A percentile compares a stretch with the other conserved stretches of the same genome.
These are phyloP conservation scores for Metarhizium sp. DNA, from an alignment of 2,329 filamentous ascomycete species.

Conservation along the genomic window DNA sequence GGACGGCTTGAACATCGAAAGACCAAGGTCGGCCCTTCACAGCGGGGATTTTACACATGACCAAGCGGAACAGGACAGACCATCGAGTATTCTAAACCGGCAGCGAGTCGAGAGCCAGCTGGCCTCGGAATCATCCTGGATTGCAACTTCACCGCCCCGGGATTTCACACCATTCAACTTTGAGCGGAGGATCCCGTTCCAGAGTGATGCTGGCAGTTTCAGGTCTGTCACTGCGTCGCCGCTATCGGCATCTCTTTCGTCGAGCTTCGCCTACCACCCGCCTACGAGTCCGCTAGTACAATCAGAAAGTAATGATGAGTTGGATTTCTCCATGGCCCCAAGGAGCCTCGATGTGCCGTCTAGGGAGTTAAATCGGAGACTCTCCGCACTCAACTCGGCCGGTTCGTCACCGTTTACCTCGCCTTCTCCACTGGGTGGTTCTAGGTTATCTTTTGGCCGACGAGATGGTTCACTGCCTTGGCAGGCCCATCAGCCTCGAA, in stretches of 20 bases:
- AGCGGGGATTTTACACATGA: slow-evolving; percentile 54
- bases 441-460: slow-evolving; percentile 28
- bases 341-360: slow-evolving; percentile 40
- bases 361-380: slow-evolving; percentile 35
- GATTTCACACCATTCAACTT: slow-evolving; percentile 38
- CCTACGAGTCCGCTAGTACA: slow-evolving; percentile 91
- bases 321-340: slow-evolving; percentile 44
- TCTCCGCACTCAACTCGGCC: slow-evolving; percentile 65
- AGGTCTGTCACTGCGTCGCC: slow-evolving; percentile 43
- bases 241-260: slow-evolving; percentile 62
- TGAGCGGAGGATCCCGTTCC: slow-evolving; percentile 22
- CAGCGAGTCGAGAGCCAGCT: neutral
- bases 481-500: slow-evolving; percentile 69
- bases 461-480: slow-evolving; percentile 56
- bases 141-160: slow-evolving; percentile 47
- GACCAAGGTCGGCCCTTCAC: slow-evolving; percentile 69
- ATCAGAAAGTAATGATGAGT: slow-evolving; percentile 74
- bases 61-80: slow-evolving; percentile 12
- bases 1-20: slow-evolving; percentile 59
- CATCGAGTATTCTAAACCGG: neutral
- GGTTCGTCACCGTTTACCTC: slow-evolving; percentile 34
- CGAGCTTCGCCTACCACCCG: slow-evolving; percentile 73
- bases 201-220: slow-evolving; percentile 25
- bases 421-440: slow-evolving; percentile 23
- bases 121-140: slow-evolving; percentile 28